A percentile compares a stretch with the other conserved stretches of the same genome.
phyloP scores from a whole-genome alignment of 768 basidiomycete species.

The Infundibulicybe gibba region DNA sequence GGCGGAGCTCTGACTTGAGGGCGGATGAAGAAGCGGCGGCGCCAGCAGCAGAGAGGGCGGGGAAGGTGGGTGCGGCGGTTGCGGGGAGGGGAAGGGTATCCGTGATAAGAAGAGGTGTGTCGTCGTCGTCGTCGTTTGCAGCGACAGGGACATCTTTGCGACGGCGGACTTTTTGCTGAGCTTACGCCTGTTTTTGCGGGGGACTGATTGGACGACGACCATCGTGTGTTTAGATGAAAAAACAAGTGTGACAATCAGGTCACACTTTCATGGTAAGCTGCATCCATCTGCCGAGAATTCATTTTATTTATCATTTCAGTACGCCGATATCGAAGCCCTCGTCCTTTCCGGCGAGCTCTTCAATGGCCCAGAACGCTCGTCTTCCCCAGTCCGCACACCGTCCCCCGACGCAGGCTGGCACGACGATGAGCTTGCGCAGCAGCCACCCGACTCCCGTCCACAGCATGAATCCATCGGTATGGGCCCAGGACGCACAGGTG shows the following conservation, averaged over 20 bases:
- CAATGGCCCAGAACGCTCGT: constrained; percentile 46
- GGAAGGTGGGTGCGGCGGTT: constrained; percentile 60
- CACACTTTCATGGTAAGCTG: no score
- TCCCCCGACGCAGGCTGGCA: constrained; percentile 58
- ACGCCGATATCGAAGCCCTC: constrained; percentile 22
- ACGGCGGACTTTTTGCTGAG: neutral
- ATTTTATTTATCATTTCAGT: constrained; percentile 5
- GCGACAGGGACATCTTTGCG: neutral
- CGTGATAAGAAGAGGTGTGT: constrained; percentile 51
- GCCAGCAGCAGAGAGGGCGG: constrained; percentile 54
- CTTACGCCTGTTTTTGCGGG: neutral
- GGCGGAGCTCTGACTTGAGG: constrained; percentile 80
- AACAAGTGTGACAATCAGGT: no score
- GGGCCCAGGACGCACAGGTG: constrained; percentile 84
- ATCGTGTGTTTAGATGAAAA: neutral
- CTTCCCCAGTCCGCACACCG: constrained; percentile 62
- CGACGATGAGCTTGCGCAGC: constrained; percentile 41
- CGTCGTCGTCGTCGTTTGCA: constrained; percentile 43
- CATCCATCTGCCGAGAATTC: no score
- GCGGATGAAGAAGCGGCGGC: constrained; percentile 39
- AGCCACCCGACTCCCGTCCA: constrained; percentile 23
- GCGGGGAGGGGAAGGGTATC: constrained; percentile 47
- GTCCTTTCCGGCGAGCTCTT: constrained; percentile 69
- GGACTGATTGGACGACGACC: neutral
- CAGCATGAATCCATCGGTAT: constrained; percentile 69